These are phyloP conservation scores for Acer campestre DNA, from an alignment of 345 rosid species.

Conservation along the genomic window DNA sequence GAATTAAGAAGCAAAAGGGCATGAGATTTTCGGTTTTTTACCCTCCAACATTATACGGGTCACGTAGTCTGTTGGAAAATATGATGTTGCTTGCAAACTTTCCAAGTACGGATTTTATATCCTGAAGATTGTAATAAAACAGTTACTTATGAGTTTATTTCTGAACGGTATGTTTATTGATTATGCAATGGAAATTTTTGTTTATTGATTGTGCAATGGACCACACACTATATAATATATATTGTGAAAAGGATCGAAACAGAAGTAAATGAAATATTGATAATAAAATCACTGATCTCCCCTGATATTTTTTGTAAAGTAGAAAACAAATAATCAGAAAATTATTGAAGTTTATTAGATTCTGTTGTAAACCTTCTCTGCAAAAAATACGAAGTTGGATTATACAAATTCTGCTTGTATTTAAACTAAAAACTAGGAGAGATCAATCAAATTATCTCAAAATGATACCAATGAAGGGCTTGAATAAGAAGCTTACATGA, in stretches of 20 bases:
- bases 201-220: too few relatives aligned
- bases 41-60: constrained; percentile 56
- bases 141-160: background rate
- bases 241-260: too few relatives aligned
- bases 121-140: constrained; percentile 25
- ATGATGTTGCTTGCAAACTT: constrained; percentile 58
- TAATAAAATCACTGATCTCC: too few relatives aligned
- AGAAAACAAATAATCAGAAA: too few relatives aligned
- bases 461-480: background rate
- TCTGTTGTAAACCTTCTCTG: too few relatives aligned
- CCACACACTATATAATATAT: too few relatives aligned
- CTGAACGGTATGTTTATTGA: background rate
- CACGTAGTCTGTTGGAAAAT: constrained; percentile 49
- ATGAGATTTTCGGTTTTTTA: constrained; percentile 8
- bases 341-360: too few relatives aligned
- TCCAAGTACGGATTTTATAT: constrained; percentile 38
- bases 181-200: too few relatives aligned
- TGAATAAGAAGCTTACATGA: background rate
- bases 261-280: too few relatives aligned
- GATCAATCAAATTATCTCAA: background rate
- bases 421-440: background rate
- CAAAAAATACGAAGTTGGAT: too few relatives aligned
- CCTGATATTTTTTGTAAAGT: too few relatives aligned
- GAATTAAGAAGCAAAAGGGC: background rate
- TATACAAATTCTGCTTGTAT: too few relatives aligned